Conservation (phyloP, 352 stramenopile species). For the Phytophthora pisi region DNA sequence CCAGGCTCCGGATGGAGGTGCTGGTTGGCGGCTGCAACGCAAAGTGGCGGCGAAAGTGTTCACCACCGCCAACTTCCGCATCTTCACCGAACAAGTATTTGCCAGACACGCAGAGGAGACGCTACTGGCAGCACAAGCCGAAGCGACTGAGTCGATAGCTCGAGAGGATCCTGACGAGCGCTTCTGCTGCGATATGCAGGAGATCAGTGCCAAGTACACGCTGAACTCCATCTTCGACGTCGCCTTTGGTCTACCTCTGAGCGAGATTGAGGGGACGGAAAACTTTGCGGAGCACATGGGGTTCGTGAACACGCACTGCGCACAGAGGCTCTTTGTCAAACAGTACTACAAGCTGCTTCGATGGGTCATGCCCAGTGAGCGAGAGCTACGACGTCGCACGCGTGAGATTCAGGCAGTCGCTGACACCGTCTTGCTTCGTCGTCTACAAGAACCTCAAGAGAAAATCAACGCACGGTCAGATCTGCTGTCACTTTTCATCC, state of each 20-base stretch:
- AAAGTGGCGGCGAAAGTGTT: slow-evolving; percentile 91
- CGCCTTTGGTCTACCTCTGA: slow-evolving; percentile 51
- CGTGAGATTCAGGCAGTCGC: slow-evolving; percentile 46
- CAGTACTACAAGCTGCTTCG: slow-evolving; percentile 67
- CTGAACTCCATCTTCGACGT: slow-evolving; percentile 65
- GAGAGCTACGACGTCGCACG: slow-evolving; percentile 35
- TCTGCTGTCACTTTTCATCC: slow-evolving; percentile 64
- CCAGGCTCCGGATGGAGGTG: slow-evolving; percentile 52
- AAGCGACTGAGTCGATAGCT: slow-evolving; percentile 8
- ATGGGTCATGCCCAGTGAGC: slow-evolving; percentile 71
- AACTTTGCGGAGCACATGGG: slow-evolving; percentile 57
- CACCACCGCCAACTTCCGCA: slow-evolving; percentile 64
- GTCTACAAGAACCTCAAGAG: slow-evolving; percentile 42
- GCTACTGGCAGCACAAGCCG: slow-evolving; percentile 13
- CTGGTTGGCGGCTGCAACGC: slow-evolving; percentile 73
- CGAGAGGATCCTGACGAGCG: slow-evolving; percentile 3
- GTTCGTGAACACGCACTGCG: slow-evolving; percentile 60
- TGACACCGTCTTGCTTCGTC: slow-evolving; percentile 47
- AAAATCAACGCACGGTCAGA: slow-evolving; percentile 44
- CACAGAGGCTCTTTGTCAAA: slow-evolving; percentile 60
- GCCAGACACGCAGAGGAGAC: slow-evolving; percentile 42
- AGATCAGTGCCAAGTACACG: slow-evolving; percentile 56
- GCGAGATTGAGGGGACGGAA: slow-evolving; percentile 34
- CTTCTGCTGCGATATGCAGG: slow-evolving; percentile 59
- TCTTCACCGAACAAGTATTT: slow-evolving; percentile 56